phyloP scores from a whole-genome alignment of 805 yeast genomes.

The Lipomyces sp. region DNA sequence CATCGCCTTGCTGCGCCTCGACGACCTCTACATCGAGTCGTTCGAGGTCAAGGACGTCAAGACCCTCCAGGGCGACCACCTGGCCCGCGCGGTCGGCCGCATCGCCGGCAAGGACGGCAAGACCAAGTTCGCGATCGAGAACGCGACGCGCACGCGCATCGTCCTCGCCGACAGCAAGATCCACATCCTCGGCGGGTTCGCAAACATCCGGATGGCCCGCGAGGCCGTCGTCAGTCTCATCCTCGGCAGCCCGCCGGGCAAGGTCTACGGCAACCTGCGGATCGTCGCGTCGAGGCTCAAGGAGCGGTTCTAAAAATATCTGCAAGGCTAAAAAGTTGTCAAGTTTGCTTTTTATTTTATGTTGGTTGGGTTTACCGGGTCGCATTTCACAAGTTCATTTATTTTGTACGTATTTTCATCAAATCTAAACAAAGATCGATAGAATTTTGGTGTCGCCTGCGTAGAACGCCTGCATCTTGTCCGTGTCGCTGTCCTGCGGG shows the following conservation, averaged over 20 bases:
- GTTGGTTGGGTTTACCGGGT: constrained; percentile 6
- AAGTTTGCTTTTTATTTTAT: constrained; percentile 3
- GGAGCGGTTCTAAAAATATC: constrained; percentile 67
- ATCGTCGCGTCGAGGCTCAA: constrained; percentile 96
- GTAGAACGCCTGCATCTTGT: constrained; percentile 6
- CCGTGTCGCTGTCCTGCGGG: constrained; percentile 2
- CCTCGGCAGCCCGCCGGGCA: constrained; percentile 97
- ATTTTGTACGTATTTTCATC: background rate
- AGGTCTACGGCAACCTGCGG: constrained; percentile 94
- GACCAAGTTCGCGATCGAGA: constrained; percentile 97
- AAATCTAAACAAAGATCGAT: constrained; percentile 15
- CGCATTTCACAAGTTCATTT: background rate
- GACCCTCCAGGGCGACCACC: constrained; percentile 91
- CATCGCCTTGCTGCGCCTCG: constrained; percentile 87
- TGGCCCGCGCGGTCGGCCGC: constrained; percentile 98
- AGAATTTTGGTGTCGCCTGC: constrained; percentile 8
- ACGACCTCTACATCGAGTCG: constrained; percentile 94
- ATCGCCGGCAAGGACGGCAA: constrained; percentile 99
- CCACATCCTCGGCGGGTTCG: constrained; percentile 94
- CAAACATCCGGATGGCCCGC: constrained; percentile 97
- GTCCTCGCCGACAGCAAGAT: constrained; percentile 96
- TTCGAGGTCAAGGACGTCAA: constrained; percentile 97
- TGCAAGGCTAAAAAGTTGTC: background rate
- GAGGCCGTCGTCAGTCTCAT: constrained; percentile 92
- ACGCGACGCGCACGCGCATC: constrained; percentile 96